These are phyloP conservation scores for Bryoglossum gracile DNA, from an alignment of 495 filamentous ascomycete species.

Conservation along the genomic window DNA sequence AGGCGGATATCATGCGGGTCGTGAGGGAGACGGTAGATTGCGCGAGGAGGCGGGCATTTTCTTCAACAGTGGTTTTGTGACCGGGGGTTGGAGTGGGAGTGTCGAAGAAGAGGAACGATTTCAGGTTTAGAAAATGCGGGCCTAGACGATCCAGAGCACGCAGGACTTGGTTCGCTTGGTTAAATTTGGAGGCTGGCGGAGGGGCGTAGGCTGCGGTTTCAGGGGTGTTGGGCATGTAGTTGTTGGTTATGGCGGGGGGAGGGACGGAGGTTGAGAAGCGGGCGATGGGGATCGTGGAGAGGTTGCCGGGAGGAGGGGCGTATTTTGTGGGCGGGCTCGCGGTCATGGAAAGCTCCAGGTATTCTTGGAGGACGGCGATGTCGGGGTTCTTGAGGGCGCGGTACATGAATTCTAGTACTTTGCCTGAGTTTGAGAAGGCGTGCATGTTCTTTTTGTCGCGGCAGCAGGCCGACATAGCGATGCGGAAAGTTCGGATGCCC, in stretches of 20 bases:
- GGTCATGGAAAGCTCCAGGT: constrained; percentile 31
- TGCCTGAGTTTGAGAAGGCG: constrained; percentile 47
- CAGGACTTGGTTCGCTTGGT: constrained; percentile 18
- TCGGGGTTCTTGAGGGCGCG: constrained; percentile 35
- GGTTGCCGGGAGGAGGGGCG: too few species aligned
- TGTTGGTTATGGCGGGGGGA: neutral
- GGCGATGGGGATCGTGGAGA: neutral
- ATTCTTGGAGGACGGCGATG: constrained; percentile 28
- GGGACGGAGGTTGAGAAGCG: neutral
- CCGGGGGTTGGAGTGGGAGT: too few species aligned
- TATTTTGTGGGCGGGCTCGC: too few species aligned
- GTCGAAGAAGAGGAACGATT: constrained; percentile 7
- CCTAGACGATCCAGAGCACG: constrained; percentile 19
- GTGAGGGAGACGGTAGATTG: neutral
- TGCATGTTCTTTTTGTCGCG: constrained; percentile 65
- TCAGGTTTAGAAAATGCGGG: constrained; percentile 16
- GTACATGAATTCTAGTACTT: constrained; percentile 52
- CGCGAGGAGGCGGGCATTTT: neutral
- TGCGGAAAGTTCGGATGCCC: constrained; percentile 52
- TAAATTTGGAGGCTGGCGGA: constrained; percentile 4
- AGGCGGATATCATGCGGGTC: constrained; percentile 16
- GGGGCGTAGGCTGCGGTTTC: too few species aligned
- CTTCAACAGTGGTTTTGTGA: too few species aligned
- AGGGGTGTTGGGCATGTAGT: too few species aligned
- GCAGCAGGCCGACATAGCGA: constrained; percentile 61